Base-by-base conservation (phyloP, 768 basidiomycete species). In the Boletus tylopilopsis region DNA sequence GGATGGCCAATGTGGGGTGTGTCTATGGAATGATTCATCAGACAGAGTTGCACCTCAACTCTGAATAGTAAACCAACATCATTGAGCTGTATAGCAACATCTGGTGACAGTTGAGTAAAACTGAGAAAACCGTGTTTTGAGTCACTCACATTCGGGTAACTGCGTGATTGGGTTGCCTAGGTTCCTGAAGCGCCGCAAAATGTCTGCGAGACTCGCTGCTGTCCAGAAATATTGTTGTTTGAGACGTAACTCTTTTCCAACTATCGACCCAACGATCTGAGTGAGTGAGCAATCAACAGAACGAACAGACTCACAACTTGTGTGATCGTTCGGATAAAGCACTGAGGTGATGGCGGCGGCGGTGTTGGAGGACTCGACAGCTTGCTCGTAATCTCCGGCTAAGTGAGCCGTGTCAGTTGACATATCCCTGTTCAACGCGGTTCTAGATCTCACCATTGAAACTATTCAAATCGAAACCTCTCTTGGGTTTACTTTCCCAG, bases 141-240 rank as follows among this genome's bases (percentile, higher is more conserved):
- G 6, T 1, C 16, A 43, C 82, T 47, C 59, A 90, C 85, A 88
- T 50, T 96, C 90, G 1, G 93, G 79, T 64, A 99, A 83, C 56
- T 89, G 82, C 10, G 73, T 71, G 56, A 94, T 84, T 2, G 85
- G 83, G 66, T 90, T 87, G 42, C 81, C 85, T 18, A 89, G 74
- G 70, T 95, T 88, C 77, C 87, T 94, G 80, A 94, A 98, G 42
- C 95, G 84, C 47, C 95, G 81, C 41, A 95, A 62, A 64, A 98
- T 96, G 63, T 98, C 95, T 41, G 82, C 79, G 41, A 94, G 76
- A 66, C 85, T 87, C 24, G 94, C 88, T 41, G 89, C 84, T 35
- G 90, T 92, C 92, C 92, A 88, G 73, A 96, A 90, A 71, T 94
- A 94, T 72, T 99, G 95, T 60, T 97, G 95, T 74, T 95, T 94